phyloP scores from a whole-genome alignment of 2,329 filamentous ascomycete genomes.

The Curvularia eragrostidis region DNA sequence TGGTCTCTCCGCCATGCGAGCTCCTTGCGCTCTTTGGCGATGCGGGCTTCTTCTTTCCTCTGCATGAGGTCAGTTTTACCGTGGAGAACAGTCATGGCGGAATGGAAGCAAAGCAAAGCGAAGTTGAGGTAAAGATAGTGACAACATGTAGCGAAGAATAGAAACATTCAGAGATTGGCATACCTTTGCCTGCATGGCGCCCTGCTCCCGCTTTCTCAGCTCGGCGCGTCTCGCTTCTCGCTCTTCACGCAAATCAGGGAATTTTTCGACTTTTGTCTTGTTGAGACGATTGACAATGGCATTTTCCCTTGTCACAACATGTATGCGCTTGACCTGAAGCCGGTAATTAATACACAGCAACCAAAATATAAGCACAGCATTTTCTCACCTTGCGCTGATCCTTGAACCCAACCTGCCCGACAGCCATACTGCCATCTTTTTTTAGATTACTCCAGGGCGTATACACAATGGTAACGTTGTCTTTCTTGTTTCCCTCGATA shows the following conservation, averaged over 20 bases:
- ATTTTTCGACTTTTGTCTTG: slow-evolving; percentile 91
- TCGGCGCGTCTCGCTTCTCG: slow-evolving; percentile 77
- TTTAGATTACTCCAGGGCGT: slow-evolving; percentile 96
- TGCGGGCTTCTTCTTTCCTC: slow-evolving; percentile 77
- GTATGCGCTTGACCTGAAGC: slow-evolving; percentile 74
- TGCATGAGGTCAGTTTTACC: slow-evolving; percentile 42
- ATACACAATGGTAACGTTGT: slow-evolving; percentile 96
- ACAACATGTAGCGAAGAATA: not conserved
- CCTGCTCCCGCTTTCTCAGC: slow-evolving; percentile 74
- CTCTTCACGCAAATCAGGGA: slow-evolving; percentile 82
- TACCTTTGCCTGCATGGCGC: slow-evolving; percentile 67
- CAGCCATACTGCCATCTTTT: slow-evolving; percentile 95
- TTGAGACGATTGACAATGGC: slow-evolving; percentile 95
- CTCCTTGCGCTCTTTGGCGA: slow-evolving; percentile 82
- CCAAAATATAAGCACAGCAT: not conserved
- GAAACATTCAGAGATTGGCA: slow-evolving; percentile 26
- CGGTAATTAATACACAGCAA: slow-evolving; percentile 7
- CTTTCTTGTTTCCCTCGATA: slow-evolving; percentile 99
- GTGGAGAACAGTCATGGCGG: no score
- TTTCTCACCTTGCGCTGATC: slow-evolving; percentile 71
- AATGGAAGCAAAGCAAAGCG: not conserved
- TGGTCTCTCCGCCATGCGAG: slow-evolving; percentile 97
- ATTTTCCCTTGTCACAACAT: slow-evolving; percentile 84
- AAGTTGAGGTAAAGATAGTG: not conserved
- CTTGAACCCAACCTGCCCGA: slow-evolving; percentile 94